Evolutionary conservation across 345 rosid genomes (phyloP).

Genomic region (Erysimum cheiranthoides): DNA sequence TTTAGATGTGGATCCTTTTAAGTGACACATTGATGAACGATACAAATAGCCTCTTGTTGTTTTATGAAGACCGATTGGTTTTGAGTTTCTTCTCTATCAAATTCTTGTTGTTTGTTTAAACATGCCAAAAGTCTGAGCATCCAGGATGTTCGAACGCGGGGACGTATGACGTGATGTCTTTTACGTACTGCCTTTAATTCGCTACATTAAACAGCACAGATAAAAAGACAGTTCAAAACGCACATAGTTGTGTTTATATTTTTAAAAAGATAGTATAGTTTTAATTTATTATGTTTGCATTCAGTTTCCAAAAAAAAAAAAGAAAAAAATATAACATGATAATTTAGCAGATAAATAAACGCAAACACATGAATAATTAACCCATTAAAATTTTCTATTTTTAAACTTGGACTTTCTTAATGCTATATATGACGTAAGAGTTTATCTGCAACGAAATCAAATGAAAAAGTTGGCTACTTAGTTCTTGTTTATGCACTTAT

Average conservation of each 20-base stretch:
- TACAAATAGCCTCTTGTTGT: constrained; percentile 28
- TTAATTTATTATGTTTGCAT: no score
- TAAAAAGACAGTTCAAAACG: background rate
- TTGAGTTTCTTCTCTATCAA: constrained; percentile 13
- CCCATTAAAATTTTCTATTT: no score
- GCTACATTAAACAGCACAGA: background rate
- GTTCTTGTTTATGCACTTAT: background rate
- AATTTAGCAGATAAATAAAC: no score
- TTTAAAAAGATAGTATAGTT: no score
- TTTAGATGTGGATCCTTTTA: constrained; percentile 29
- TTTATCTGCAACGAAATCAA: background rate
- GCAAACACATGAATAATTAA: no score
- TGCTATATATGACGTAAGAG: no score
- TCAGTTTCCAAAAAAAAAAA: no score
- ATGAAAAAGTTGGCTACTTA: background rate
- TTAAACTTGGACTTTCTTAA: background rate
- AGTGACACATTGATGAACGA: constrained; percentile 36
- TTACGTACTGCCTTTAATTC: background rate
- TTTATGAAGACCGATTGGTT: constrained; percentile 14
- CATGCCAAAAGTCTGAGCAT: constrained; percentile 23
- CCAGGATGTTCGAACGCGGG: constrained; percentile 20
- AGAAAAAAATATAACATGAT: no score
- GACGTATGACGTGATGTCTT: constrained; percentile 22
- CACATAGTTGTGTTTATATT: background rate
- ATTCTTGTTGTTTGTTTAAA: constrained; percentile 24